phyloP scores from a whole-genome alignment of 1,284 basidiomycete genomes.

The Ustilago curta region DNA sequence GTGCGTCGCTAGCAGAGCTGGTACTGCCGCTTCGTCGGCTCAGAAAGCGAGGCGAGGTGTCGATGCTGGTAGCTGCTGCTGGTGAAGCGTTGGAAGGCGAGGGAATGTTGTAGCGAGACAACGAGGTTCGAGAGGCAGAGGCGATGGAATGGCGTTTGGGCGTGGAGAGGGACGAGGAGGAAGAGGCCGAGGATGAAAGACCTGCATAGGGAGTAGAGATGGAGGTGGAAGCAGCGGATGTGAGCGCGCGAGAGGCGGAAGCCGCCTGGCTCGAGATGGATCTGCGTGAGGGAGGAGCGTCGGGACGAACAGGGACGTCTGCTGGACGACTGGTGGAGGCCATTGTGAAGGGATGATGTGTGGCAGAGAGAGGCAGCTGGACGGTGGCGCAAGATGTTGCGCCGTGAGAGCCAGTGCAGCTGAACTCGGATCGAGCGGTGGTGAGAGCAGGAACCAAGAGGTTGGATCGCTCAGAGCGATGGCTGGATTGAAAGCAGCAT shows the following conservation, averaged over 20 bases:
- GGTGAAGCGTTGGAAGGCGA: neutral
- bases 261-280: constrained; percentile 45
- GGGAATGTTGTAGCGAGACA: constrained; percentile 11
- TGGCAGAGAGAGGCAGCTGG: neutral
- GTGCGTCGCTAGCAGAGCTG: constrained; percentile 5
- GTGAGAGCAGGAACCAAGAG: constrained; percentile 10
- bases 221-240: constrained; percentile 12
- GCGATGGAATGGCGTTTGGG: constrained; percentile 16
- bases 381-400: neutral
- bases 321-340: constrained; percentile 12
- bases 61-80: neutral
- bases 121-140: constrained; percentile 1
- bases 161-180: constrained; percentile 16
- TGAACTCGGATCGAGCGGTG: neutral
- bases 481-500: constrained; percentile 7
- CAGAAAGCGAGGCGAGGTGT: neutral
- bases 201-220: constrained; percentile 27
- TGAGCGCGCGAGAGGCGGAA: constrained; percentile 25
- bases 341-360: constrained; percentile 22
- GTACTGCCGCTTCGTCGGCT: constrained; percentile 13
- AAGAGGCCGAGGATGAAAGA: constrained; percentile 22
- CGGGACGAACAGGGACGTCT: constrained; percentile 5
- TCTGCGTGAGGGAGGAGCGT: constrained; percentile 17
- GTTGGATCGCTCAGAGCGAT: constrained; percentile 16
- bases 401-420: constrained; percentile 1